Base-by-base conservation (phyloP, 2,329 filamentous ascomycete species). In the Juglanconis sp. region DNA sequence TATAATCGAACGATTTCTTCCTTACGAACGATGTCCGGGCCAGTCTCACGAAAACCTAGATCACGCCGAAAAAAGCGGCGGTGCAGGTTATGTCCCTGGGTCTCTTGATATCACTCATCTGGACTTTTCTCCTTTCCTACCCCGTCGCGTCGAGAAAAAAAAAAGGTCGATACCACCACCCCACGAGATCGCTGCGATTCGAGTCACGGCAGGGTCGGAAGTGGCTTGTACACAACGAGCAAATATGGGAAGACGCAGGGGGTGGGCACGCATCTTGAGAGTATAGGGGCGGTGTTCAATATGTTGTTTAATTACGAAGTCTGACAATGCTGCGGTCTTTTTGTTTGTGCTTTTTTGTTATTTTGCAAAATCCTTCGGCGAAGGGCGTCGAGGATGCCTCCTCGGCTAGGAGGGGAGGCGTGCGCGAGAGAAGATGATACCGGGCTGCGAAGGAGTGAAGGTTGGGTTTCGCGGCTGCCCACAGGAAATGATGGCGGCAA, bases 251-350 rank as follows among this genome's bases (percentile, higher is more conserved):
- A 51, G 30, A 49, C 47, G 55, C 57, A 63, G 54, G 55, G 44
- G 47, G 58, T 53, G 54, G 58, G 61, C 59, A 54, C 63, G 64
- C 64, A 65, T 65, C 44, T 52, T 63, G 61, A 60, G 57, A 59
- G 53, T 56, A 60, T 47, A 59, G 59, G 68, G 73, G 73, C 68
- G 75, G 74, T 72, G 73, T 73, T 74, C 76, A 75, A 75, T 79
- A 80, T 75, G 73, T 78, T 81, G 77, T 81, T 79, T 80, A 80
- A 81, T 80, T 63, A 63, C 49, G 61, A 63, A 57, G 61, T 63
- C 61, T 63, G 61, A 53, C 58, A 63, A 63, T 55, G 57, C 32
- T 60, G 54, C 56, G 57, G 61, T 63, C 54, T 53, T 60, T 59
- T 58, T 56, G 52, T 48, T 38, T 34, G 34, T 46, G 5, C 53